phyloP scores from a whole-genome alignment of 2,329 filamentous ascomycete genomes.

The Seiridium unicorne region DNA sequence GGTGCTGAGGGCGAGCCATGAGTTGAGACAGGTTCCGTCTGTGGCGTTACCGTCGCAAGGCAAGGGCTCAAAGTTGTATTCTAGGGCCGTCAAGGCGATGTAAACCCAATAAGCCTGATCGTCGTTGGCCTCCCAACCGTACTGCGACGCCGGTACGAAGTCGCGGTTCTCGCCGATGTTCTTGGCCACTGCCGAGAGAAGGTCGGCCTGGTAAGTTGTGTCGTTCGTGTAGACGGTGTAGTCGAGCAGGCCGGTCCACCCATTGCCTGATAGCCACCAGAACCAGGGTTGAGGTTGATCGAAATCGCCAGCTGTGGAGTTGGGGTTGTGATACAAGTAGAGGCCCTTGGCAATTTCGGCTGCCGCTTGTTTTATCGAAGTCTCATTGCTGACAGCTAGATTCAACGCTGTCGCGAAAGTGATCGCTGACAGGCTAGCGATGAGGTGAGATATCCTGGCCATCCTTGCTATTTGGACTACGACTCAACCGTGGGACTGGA shows the following conservation, averaged over 20 bases:
- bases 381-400: constrained; percentile 18
- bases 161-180: constrained; percentile 23
- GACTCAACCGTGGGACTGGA: no score
- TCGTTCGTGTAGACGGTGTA: constrained; percentile 23
- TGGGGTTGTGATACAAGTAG: constrained; percentile 26
- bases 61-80: constrained; percentile 37
- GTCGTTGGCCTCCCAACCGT: constrained; percentile 37
- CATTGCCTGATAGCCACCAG: constrained; percentile 33
- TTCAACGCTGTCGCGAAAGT: constrained; percentile 5
- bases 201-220: constrained; percentile 20
- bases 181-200: constrained; percentile 17
- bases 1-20: constrained; percentile 48
- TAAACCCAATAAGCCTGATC: constrained; percentile 51
- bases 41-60: constrained; percentile 22
- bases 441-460: neutral
- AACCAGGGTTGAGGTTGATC: constrained; percentile 30
- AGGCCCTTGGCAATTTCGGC: constrained; percentile 25
- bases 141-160: constrained; percentile 19
- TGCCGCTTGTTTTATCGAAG: constrained; percentile 23
- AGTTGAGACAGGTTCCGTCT: constrained; percentile 35
- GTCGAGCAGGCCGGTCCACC: constrained; percentile 25
- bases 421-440: neutral
- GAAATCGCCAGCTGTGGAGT: constrained; percentile 28
- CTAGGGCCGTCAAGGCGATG: constrained; percentile 43
- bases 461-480: neutral